A percentile compares a stretch with the other conserved stretches of the same genome.
phyloP scores from a whole-genome alignment of 768 basidiomycete genomes.

The Amyloporia xantha region DNA sequence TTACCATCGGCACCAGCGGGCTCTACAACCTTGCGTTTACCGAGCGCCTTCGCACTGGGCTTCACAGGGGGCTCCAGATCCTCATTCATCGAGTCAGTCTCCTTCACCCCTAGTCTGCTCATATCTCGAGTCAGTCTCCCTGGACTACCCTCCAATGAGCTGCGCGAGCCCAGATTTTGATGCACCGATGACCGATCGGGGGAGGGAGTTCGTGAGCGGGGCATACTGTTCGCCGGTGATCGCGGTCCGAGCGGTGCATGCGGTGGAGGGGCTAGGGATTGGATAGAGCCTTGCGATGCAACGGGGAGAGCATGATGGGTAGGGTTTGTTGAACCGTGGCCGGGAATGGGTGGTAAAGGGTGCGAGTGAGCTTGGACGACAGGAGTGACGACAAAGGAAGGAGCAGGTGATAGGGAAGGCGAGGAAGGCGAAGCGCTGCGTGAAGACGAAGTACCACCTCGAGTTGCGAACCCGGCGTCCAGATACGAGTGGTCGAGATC shows the following conservation, averaged over 20 bases:
- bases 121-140: background rate
- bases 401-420: constrained; percentile 32
- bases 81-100: constrained; percentile 11
- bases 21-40: constrained; percentile 67
- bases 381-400: constrained; percentile 24
- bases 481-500: constrained; percentile 28
- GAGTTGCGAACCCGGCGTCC: constrained; percentile 21
- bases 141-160: constrained; percentile 4
- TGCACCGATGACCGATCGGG: constrained; percentile 38
- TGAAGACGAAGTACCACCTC: constrained; percentile 32
- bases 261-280: constrained; percentile 56
- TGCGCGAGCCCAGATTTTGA: background rate
- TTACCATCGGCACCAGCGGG: constrained; percentile 42
- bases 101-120: constrained; percentile 19
- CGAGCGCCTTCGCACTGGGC: constrained; percentile 84
- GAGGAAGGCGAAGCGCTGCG: constrained; percentile 41
- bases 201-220: constrained; percentile 63
- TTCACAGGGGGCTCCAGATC: constrained; percentile 36
- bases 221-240: constrained; percentile 39
- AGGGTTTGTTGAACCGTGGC: constrained; percentile 13
- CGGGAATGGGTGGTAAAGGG: constrained; percentile 33
- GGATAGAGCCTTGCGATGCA: constrained; percentile 19
- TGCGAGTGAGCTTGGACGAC: constrained; percentile 25
- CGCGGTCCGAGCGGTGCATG: constrained; percentile 69
- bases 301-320: constrained; percentile 16